These are phyloP conservation scores for Stachybotrys chartarum DNA, from an alignment of 2,329 filamentous ascomycete species.

Conservation along the genomic window DNA sequence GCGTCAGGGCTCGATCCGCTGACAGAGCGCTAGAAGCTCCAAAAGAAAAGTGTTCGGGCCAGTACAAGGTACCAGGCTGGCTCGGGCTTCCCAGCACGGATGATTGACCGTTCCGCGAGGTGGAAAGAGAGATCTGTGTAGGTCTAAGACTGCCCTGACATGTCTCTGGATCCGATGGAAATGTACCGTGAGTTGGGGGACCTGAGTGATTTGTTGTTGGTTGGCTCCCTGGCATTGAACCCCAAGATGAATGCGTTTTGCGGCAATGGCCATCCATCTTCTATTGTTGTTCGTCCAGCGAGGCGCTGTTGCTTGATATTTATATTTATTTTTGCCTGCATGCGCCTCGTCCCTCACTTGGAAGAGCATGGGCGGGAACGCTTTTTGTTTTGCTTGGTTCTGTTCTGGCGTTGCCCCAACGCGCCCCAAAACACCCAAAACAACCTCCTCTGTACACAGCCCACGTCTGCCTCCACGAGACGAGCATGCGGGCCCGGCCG, in stretches of 20 bases:
- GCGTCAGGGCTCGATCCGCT: not conserved
- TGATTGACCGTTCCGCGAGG: not conserved
- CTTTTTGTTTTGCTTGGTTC: not conserved
- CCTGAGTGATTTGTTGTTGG: no score
- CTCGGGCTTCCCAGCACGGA: no score
- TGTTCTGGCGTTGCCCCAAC: not conserved
- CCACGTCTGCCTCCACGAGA: not conserved
- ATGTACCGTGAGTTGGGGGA: not conserved
- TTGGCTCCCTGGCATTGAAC: not conserved
- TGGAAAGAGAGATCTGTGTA: not conserved
- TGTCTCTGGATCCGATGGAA: not conserved
- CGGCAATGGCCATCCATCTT: not conserved
- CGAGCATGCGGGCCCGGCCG: not conserved
- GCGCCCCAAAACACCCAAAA: no score
- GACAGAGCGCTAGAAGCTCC: not conserved
- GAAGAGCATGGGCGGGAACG: not conserved
- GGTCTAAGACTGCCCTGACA: not conserved
- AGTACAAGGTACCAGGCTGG: not conserved
- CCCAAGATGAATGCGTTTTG: not conserved
- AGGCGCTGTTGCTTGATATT: not conserved
- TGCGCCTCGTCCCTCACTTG: not conserved
- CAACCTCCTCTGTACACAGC: not conserved
- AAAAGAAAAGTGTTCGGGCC: not conserved
- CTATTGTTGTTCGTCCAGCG: not conserved
- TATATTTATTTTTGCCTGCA: not conserved